These are phyloP conservation scores for Beauveria asiatica DNA, from an alignment of 2,329 filamentous ascomycete species.

Conservation along the genomic window DNA sequence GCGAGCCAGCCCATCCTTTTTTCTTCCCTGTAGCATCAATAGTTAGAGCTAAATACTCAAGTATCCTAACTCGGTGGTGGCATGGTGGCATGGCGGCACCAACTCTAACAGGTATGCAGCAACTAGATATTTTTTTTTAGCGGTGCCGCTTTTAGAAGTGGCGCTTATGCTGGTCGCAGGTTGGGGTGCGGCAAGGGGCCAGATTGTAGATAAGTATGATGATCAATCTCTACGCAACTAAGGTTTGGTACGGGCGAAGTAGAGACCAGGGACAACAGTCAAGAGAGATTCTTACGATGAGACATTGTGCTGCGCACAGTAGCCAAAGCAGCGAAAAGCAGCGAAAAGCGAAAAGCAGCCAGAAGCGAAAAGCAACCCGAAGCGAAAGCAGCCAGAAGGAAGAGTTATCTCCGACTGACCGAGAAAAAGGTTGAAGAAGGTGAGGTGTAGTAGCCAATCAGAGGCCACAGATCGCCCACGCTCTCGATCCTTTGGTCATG, in stretches of 20 bases:
- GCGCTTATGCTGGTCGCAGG: constrained; percentile 5
- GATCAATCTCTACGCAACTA: too few relatives aligned
- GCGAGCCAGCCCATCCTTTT: not conserved
- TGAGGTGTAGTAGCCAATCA: constrained; percentile 4
- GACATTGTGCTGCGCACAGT: too few relatives aligned
- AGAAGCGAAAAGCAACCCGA: not conserved
- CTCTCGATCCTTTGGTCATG: constrained; percentile 7
- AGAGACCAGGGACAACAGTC: too few relatives aligned
- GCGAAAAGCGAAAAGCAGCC: too few relatives aligned
- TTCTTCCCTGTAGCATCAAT: not conserved
- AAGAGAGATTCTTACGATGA: too few relatives aligned
- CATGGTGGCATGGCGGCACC: not conserved
- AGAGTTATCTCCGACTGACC: not conserved
- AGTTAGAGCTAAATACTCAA: not conserved
- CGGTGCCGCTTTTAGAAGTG: constrained; percentile 9
- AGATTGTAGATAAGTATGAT: too few relatives aligned
- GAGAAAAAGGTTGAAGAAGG: not conserved
- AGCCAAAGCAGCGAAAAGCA: too few relatives aligned
- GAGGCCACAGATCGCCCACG: not conserved
- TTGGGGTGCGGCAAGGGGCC: not conserved
- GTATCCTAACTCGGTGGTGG: not conserved
- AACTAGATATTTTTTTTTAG: constrained; percentile 1
- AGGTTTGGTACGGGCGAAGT: too few relatives aligned
- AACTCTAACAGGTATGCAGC: not conserved
- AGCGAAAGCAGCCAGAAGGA: not conserved